A percentile compares a stretch with the other conserved stretches of the same genome.
These are phyloP conservation scores for Brassica juncea DNA, from an alignment of 345 rosid species.

Conservation along the genomic window DNA sequence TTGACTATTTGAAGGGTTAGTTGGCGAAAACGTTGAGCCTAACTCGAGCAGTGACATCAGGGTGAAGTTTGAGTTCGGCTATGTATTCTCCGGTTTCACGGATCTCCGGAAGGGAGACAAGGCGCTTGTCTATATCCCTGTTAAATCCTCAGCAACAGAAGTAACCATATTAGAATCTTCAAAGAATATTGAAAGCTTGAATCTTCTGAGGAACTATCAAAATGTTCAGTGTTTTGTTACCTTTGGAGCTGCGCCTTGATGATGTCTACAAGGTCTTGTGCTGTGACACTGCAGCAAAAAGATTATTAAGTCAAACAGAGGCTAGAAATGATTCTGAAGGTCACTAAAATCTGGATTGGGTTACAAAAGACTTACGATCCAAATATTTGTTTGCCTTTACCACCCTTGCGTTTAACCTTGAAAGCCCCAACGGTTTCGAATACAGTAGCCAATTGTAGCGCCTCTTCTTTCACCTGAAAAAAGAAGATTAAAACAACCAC, in stretches of 20 bases:
- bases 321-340: slow-evolving; percentile 21
- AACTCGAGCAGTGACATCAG: slow-evolving; percentile 83
- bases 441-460: slow-evolving; percentile 72
- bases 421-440: slow-evolving; percentile 92
- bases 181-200: neutral
- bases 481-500: neutral
- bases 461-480: slow-evolving; percentile 91
- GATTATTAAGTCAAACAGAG: slow-evolving; percentile 14
- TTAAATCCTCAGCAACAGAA: slow-evolving; percentile 15
- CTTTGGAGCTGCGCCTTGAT: slow-evolving; percentile 92
- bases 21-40: slow-evolving; percentile 78
- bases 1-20: slow-evolving; percentile 41
- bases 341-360: neutral
- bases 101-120: slow-evolving; percentile 80
- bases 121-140: slow-evolving; percentile 89
- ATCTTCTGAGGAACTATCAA: neutral
- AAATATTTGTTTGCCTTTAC: slow-evolving; percentile 83
- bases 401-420: slow-evolving; percentile 94
- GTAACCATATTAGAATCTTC: neutral
- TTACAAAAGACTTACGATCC: slow-evolving; percentile 63
- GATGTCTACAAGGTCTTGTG: slow-evolving; percentile 91
- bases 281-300: slow-evolving; percentile 65
- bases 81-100: slow-evolving; percentile 90
- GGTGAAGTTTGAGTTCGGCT: slow-evolving; percentile 92
- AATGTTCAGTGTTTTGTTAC: slow-evolving; percentile 40